Evolutionary conservation across 106 monocot species (phyloP), one percentile per base, ranked within the genome.

Genomic region (Dendrobium huoshanense): DNA sequence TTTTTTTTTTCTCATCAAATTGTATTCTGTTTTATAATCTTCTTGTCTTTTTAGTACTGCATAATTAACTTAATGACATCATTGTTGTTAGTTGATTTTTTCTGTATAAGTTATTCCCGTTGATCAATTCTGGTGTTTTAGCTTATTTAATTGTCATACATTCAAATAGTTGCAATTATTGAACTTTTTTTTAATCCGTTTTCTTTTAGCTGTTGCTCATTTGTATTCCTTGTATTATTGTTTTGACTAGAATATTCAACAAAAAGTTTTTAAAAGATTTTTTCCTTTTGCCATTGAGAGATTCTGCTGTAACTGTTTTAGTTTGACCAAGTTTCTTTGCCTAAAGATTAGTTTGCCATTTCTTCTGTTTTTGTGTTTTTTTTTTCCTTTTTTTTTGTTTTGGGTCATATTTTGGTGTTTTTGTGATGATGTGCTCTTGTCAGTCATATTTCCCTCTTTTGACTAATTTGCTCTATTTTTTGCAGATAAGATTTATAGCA

Each of bases 401-500:
- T 56, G 19, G 61, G 20, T 20, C 24, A 20, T n/a, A 73, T 16
- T 70, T 33, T 31, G 3, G 16, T 82, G 43, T 68, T 73, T 79
- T 49, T 20, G 42, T 7, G 61, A 41, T 85, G 49, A 13, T 33
- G 4, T 15, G 33, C 37, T 40, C 3, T 43, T 76, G 44, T 42
- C 13, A 49, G 45, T 44, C 33, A 15, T 33, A 37, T 16, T 4
- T 67, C 11, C 17, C 22, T 2, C 27, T 9, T 0, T 37, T 25
- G 29, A 72, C 77, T 81, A 24, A 51, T 64, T 72, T 54, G 22
- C 49, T 73, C 81, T 25, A 68, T 27, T 84, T 47, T 61, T 80
- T 84, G 80, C 88, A 92, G 90, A 92, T 82, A 87, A 85, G 61
- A 93, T 94, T 37, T 79, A 91, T 77, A 82, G 91, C 89, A 95